These are phyloP conservation scores for Phytomonas serpens DNA, from an alignment of 208 protist species.

Conservation along the genomic window DNA sequence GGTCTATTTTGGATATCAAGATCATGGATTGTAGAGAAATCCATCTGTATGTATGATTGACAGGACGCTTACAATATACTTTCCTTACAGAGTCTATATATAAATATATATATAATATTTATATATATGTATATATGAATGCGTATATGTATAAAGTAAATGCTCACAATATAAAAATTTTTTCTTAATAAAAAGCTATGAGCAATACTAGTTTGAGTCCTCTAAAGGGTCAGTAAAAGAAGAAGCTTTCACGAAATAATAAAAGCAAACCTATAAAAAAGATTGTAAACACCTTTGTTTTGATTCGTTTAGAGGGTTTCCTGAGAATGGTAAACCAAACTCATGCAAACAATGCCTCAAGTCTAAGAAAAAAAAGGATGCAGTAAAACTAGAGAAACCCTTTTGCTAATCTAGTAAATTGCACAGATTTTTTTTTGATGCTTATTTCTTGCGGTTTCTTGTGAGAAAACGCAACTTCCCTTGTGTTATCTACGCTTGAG, in stretches of 20 bases:
- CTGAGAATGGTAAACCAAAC: too few species aligned
- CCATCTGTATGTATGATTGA: too few species aligned
- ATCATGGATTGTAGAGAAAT: too few species aligned
- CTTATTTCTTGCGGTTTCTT: too few species aligned
- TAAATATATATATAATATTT: too few species aligned
- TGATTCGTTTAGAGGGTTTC: neutral
- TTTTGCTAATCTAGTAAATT: too few species aligned
- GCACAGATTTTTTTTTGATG: too few species aligned
- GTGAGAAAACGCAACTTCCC: too few species aligned
- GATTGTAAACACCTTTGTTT: conserved; percentile 12
- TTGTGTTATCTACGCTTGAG: too few species aligned
- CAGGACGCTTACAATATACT: neutral
- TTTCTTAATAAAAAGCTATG: conserved; percentile 1
- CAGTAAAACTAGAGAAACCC: conserved; percentile 14
- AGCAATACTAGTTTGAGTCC: neutral
- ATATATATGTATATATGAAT: too few species aligned
- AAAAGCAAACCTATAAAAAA: conserved; percentile 1
- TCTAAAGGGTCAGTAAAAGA: conserved; percentile 10
- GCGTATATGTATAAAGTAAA: neutral
- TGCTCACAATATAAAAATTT: neutral
- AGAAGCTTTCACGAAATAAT: neutral
- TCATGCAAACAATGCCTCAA: neutral
- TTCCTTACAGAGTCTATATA: neutral
- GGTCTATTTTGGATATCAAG: too few species aligned
- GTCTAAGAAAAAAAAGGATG: conserved; percentile 5